Base-by-base conservation (phyloP, 2,329 filamentous ascomycete species). In the Colletotrichum falcatum region DNA sequence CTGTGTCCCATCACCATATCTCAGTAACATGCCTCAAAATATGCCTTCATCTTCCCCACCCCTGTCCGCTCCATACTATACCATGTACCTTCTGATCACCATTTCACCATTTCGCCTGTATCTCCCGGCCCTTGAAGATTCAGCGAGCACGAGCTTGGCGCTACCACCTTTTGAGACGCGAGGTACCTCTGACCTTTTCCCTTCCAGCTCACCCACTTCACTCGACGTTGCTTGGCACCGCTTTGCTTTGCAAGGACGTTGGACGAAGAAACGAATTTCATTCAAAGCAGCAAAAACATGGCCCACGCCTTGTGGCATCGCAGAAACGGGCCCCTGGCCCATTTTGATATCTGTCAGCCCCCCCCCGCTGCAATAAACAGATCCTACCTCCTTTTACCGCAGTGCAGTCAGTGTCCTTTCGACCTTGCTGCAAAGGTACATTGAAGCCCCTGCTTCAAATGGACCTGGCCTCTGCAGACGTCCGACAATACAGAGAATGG, bases 91-190 rank as follows among this genome's bases (percentile, higher is more conserved):
- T 26, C 39, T 59, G 26, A 44, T 46, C 9, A 26, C 20, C 37
- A 12, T 62, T 8, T n/a, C n/a, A n/a, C n/a, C 35, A 12, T 62
- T 8, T 37, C 23, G 26, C 35, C 20, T 30, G n/a, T 26, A 16
- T 18, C 35, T 62, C 48, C 56, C 58, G 56, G 37, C 53, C 20
- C 35, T 39, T 39, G 56, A 20, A 33, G n/a, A 48, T 42, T 49
- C 58, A 39, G 54, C 44, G 14, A 55, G 48, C 64, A 37, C 48
- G 37, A 55, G n/a, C 44, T 66, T 61, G 56, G n/a, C 64, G 39
- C 64, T 61, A 61, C 30, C 26, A 49, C 64, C 48, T 62, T 49
- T 48, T 28, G 37, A 35, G 48, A 61, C 20, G 28, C 54, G 37
- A 28, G 28, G 26, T 20, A 35, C 26, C 42, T 30, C 46, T 55